A percentile compares a stretch with the other conserved stretches of the same genome.
Evolutionary conservation across 768 basidiomycete genomes (phyloP).

Genomic region (Pisolithus tinctorius): DNA sequence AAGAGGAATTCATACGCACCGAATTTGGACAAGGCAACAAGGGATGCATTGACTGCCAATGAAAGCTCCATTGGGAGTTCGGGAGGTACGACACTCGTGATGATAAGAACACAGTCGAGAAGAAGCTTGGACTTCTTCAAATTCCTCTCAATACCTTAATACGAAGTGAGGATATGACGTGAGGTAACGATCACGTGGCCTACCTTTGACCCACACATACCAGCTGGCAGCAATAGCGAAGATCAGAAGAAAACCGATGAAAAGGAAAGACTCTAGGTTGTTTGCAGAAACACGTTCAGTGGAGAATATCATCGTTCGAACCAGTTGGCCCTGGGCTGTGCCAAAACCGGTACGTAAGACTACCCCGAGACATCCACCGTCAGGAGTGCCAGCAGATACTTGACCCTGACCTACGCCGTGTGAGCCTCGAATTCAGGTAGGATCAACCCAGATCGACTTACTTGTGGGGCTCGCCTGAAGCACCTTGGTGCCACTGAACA

Average conservation of each 20-base stretch:
- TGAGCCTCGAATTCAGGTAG: not conserved
- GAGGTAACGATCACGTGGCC: conserved; percentile 8
- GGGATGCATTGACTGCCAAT: conserved; percentile 89
- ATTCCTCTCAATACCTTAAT: conserved; percentile 77
- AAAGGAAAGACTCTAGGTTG: conserved; percentile 91
- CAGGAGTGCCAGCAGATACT: conserved; percentile 61
- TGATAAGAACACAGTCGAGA: conserved; percentile 91
- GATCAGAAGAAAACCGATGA: conserved; percentile 95
- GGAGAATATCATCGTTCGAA: conserved; percentile 98
- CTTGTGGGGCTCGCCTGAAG: conserved; percentile 63
- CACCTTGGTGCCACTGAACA: conserved; percentile 97
- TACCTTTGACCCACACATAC: conserved; percentile 97
- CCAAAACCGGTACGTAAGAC: conserved; percentile 96
- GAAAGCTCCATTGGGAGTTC: conserved; percentile 98
- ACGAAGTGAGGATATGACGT: not conserved
- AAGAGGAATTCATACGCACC: conserved; percentile 41
- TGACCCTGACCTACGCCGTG: conserved; percentile 23
- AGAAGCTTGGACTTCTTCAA: conserved; percentile 93
- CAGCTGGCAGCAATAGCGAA: conserved; percentile 97
- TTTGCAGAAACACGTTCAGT: conserved; percentile 96
- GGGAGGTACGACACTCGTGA: conserved; percentile 96
- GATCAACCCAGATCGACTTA: conserved; percentile 12
- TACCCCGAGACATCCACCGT: conserved; percentile 87
- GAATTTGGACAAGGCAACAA: conserved; percentile 89
- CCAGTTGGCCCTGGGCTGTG: conserved; percentile 94